Evolutionary conservation across 805 yeast genomes (phyloP).

Genomic region (Candida railenensis): DNA sequence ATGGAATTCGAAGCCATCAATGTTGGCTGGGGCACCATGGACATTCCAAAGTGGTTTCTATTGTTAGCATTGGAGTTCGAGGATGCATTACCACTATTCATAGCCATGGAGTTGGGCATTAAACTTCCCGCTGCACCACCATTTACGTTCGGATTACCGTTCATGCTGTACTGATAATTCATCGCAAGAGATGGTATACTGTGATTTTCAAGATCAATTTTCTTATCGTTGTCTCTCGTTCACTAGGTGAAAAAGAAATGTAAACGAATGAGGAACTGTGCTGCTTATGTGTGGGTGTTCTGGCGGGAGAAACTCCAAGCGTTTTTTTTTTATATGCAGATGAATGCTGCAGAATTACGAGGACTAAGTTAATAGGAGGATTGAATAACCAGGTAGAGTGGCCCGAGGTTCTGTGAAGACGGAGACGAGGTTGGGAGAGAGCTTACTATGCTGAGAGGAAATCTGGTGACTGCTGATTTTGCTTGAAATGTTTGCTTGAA

Average conservation of each 20-base stretch:
- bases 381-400: too few relatives aligned
- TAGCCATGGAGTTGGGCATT: constrained; percentile 4
- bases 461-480: too few relatives aligned
- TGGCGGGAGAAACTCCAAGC: too few relatives aligned
- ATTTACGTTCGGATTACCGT: constrained; percentile 8
- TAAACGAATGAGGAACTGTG: neutral
- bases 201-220: too few relatives aligned
- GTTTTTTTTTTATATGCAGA: too few relatives aligned
- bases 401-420: too few relatives aligned
- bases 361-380: too few relatives aligned
- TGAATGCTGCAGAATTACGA: too few relatives aligned
- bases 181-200: neutral
- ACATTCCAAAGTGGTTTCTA: neutral
- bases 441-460: too few relatives aligned
- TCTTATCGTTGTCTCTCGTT: too few relatives aligned
- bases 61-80: neutral
- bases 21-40: constrained; percentile 36
- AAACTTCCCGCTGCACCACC: constrained; percentile 6
- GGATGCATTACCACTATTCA: neutral
- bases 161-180: constrained; percentile 6
- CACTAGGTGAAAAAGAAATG: neutral
- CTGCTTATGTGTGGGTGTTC: neutral
- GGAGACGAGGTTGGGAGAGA: too few relatives aligned
- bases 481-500: too few relatives aligned
- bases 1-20: constrained; percentile 41